Conservation (phyloP, 1,284 basidiomycete species). For the Clitocybe nebularis region DNA sequence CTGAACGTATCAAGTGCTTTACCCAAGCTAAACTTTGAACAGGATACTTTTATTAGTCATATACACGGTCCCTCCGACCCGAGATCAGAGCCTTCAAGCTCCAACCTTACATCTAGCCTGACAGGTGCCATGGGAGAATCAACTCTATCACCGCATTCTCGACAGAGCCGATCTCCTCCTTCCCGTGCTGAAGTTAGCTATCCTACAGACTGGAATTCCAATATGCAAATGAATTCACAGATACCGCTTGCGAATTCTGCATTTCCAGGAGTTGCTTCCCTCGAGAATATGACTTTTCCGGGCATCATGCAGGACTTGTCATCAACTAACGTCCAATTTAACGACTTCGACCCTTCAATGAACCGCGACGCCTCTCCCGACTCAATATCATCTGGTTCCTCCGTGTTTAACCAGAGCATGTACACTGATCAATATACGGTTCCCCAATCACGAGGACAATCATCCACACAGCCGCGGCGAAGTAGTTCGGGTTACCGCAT, state of each 20-base stretch:
- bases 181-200: conserved; percentile 9
- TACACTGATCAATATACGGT: conserved; percentile 11
- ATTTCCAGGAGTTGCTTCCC: conserved; percentile 26
- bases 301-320: conserved; percentile 8
- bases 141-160: conserved; percentile 6
- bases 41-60: conserved; percentile 20
- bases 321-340: conserved; percentile 7
- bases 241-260: conserved; percentile 18
- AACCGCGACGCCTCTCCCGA: conserved; percentile 26
- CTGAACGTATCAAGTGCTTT: not conserved
- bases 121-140: conserved; percentile 58
- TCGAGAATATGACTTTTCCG: conserved; percentile 14
- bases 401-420: conserved; percentile 11
- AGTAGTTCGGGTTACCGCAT: conserved; percentile 8
- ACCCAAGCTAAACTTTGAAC: conserved; percentile 1
- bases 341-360: conserved; percentile 18
- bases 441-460: conserved; percentile 2
- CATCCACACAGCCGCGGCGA: conserved; percentile 5
- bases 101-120: conserved; percentile 50
- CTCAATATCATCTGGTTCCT: conserved; percentile 24
- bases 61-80: conserved; percentile 17
- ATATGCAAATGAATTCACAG: conserved; percentile 19
- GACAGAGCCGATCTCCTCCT: conserved; percentile 16
- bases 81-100: conserved; percentile 32
- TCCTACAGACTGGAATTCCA: conserved; percentile 18